These are phyloP conservation scores for Claviceps sp. DNA, from an alignment of 2,329 filamentous ascomycete species.

Conservation along the genomic window DNA sequence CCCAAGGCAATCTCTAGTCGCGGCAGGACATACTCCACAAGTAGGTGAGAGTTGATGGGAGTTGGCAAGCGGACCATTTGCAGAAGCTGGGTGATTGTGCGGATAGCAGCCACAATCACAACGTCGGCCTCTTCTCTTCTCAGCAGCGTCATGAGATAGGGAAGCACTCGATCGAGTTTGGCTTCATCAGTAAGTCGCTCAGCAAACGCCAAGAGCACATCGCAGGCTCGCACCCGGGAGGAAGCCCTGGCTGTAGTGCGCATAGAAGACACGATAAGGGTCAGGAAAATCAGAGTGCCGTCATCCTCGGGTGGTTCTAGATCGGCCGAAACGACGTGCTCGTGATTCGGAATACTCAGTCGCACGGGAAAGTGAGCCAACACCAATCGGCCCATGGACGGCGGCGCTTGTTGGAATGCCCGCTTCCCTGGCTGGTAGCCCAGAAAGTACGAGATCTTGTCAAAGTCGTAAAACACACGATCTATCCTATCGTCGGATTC, in stretches of 20 bases:
- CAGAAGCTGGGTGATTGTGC: slow-evolving; percentile 78
- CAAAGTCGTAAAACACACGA: slow-evolving; percentile 84
- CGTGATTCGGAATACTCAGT: slow-evolving; percentile 75
- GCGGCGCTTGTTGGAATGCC: slow-evolving; percentile 13
- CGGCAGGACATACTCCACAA: slow-evolving; percentile 55
- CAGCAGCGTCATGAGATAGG: slow-evolving; percentile 74
- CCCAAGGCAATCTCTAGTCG: slow-evolving; percentile 43
- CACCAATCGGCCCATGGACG: slow-evolving; percentile 29
- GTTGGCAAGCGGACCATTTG: slow-evolving; percentile 83
- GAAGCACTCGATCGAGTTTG: slow-evolving; percentile 83
- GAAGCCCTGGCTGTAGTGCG: slow-evolving; percentile 79
- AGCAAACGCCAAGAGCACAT: slow-evolving; percentile 81
- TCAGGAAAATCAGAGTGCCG: slow-evolving; percentile 84
- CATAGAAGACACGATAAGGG: slow-evolving; percentile 75
- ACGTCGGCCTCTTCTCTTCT: slow-evolving; percentile 64
- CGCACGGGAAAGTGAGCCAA: slow-evolving; percentile 64
- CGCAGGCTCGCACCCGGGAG: slow-evolving; percentile 79
- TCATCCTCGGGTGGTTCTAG: slow-evolving; percentile 60
- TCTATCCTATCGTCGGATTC: slow-evolving; percentile 92
- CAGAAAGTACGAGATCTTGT: slow-evolving; percentile 92
- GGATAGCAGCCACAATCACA: slow-evolving; percentile 73
- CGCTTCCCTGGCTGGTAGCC: slow-evolving; percentile 51
- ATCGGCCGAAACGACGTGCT: slow-evolving; percentile 51
- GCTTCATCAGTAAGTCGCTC: slow-evolving; percentile 89
- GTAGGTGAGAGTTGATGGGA: slow-evolving; percentile 55